Evolutionary conservation across 1,139 yeast genomes (phyloP).

Genomic region (Saccharomycopsis crataegensis): DNA sequence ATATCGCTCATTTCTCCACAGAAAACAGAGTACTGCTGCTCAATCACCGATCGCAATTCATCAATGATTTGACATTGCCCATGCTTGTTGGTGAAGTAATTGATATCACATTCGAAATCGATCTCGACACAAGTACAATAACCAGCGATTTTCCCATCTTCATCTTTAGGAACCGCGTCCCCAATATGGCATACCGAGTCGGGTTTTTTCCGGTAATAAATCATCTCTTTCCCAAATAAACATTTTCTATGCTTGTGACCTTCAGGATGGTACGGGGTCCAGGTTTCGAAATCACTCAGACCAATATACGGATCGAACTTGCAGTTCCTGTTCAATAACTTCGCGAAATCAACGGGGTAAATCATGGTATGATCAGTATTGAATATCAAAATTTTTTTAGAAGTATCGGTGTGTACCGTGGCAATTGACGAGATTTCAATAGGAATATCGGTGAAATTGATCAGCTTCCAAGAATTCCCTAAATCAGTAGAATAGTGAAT

Average conservation of each 20-base stretch:
- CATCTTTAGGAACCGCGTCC: slow-evolving; percentile 43
- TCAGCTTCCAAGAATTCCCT: slow-evolving; percentile 55
- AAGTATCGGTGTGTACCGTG: slow-evolving; percentile 69
- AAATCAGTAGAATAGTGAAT: slow-evolving; percentile 57
- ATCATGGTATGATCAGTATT: slow-evolving; percentile 28
- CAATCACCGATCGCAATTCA: slow-evolving; percentile 30
- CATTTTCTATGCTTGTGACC: slow-evolving; percentile 38
- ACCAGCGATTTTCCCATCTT: slow-evolving; percentile 29
- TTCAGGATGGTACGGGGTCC: slow-evolving; percentile 61
- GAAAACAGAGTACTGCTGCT: slow-evolving; percentile 33
- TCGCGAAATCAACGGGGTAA: slow-evolving; percentile 52
- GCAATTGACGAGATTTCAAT: slow-evolving; percentile 50
- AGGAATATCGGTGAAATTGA: slow-evolving; percentile 39
- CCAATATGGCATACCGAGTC: slow-evolving; percentile 64
- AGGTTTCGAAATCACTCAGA: slow-evolving; percentile 39
- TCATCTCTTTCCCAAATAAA: slow-evolving; percentile 66
- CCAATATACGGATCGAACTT: slow-evolving; percentile 21
- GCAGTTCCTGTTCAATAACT: slow-evolving; percentile 49
- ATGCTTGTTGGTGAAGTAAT: slow-evolving; percentile 55
- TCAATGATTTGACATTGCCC: slow-evolving; percentile 57
- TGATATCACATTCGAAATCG: slow-evolving; percentile 78
- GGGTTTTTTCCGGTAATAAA: slow-evolving; percentile 53
- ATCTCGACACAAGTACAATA: slow-evolving; percentile 64
- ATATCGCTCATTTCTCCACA: slow-evolving; percentile 42
- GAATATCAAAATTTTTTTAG: slow-evolving; percentile 29